Percentiles rank a stretch among this genome's conserved stretches.
phyloP scores from a whole-genome alignment of 2,329 filamentous ascomycete genomes.

The Trichoderma oligosporum region DNA sequence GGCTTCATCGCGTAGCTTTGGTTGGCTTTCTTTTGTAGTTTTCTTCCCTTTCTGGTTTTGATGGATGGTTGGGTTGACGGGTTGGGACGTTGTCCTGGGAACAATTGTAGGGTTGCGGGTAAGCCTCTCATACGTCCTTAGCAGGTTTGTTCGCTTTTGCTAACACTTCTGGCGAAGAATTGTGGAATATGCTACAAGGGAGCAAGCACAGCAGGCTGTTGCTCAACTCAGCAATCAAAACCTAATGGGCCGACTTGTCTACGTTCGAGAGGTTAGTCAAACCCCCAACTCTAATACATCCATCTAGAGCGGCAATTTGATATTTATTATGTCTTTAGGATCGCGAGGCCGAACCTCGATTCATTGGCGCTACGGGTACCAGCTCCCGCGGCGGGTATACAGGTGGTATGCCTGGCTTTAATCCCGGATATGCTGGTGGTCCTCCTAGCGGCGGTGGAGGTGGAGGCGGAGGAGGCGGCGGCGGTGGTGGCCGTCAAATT shows the following conservation, averaged over 20 bases:
- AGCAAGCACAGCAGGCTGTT: conserved; percentile 97
- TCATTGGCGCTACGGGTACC: conserved; percentile 69
- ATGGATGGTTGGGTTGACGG: conserved; percentile 99
- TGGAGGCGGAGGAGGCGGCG: conserved; percentile 44
- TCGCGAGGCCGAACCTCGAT: conserved; percentile 95
- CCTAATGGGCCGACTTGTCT: conserved; percentile 96
- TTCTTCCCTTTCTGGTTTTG: conserved; percentile 64
- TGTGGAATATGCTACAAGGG: conserved; percentile 99
- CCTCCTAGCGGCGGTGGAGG: conserved; percentile 53
- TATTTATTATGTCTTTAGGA: conserved; percentile 55
- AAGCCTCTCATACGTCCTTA: conserved; percentile 44
- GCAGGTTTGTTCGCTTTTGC: neutral
- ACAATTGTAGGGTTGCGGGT: conserved; percentile 99
- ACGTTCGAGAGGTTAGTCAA: conserved; percentile 83
- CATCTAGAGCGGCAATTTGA: neutral
- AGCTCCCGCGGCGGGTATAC: conserved; percentile 57
- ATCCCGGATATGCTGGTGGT: conserved; percentile 51
- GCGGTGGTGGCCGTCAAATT: conserved; percentile 71
- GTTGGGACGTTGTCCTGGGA: conserved; percentile 82
- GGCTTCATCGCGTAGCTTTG: conserved; percentile 85
- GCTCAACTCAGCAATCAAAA: conserved; percentile 98
- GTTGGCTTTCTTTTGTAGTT: conserved; percentile 75
- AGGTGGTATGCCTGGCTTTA: conserved; percentile 52
- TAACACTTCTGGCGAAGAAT: conserved; percentile 57
- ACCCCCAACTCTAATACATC: neutral